A percentile compares a stretch with the other conserved stretches of the same genome.
phyloP scores from a whole-genome alignment of 2,329 filamentous ascomycete genomes.

The Emericellopsis atlantica region DNA sequence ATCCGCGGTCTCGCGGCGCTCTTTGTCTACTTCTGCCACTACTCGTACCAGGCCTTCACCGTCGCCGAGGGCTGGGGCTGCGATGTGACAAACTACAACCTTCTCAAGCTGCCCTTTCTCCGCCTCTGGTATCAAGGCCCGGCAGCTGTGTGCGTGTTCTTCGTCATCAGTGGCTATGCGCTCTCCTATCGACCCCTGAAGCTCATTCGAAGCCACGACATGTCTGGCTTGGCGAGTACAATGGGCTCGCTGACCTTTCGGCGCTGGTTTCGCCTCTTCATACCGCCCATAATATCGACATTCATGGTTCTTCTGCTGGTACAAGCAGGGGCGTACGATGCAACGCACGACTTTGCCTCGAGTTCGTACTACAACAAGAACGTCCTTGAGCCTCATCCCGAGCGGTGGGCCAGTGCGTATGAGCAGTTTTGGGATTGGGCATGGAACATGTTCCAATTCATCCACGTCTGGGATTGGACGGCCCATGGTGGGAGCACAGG shows the following conservation, averaged over 20 bases:
- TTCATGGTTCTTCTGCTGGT: conserved; percentile 31
- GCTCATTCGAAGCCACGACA: conserved; percentile 23
- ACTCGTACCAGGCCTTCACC: conserved; percentile 36
- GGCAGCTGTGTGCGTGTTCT: conserved; percentile 47
- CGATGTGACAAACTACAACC: conserved; percentile 26
- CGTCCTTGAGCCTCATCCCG: conserved; percentile 33
- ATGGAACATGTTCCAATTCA: conserved; percentile 32
- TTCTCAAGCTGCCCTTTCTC: conserved; percentile 40
- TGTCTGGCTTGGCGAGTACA: conserved; percentile 26
- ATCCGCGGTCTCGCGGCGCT: conserved; percentile 43
- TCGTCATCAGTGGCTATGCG: conserved; percentile 49
- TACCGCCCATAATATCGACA: conserved; percentile 37
- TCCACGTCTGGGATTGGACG: conserved; percentile 39
- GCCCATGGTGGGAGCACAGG: conserved; percentile 31
- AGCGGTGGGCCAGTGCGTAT: conserved; percentile 19
- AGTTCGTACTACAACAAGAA: conserved; percentile 31
- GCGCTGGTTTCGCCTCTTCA: conserved; percentile 35
- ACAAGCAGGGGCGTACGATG: conserved; percentile 32
- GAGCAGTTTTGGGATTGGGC: conserved; percentile 33
- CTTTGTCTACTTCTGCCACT: conserved; percentile 45
- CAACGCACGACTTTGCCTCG: conserved; percentile 30
- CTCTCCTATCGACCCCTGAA: conserved; percentile 41
- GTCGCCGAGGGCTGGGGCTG: conserved; percentile 38
- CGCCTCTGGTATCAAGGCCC: conserved; percentile 41
- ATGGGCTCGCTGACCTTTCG: conserved; percentile 39